Percentiles rank a stretch among this genome's conserved stretches.
Evolutionary conservation across 441 rosid genomes (phyloP).

Genomic region (Corymbia calophylla): DNA sequence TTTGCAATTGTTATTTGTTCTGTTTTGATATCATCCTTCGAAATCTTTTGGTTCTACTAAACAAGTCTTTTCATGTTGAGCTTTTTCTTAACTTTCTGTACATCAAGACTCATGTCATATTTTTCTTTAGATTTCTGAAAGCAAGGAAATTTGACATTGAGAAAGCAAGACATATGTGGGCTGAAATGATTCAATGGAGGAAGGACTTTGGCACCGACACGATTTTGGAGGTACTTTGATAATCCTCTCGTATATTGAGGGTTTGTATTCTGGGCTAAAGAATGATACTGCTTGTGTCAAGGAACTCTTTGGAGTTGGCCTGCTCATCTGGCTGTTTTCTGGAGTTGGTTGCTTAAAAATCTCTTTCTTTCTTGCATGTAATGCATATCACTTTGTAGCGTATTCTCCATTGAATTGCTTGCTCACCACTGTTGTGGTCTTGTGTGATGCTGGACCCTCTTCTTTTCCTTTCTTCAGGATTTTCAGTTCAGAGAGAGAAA

Average conservation of each 20-base stretch:
- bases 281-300: not conserved
- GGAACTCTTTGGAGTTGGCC: not conserved
- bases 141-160: constrained; percentile 5
- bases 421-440: not conserved
- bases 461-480: constrained; percentile 2
- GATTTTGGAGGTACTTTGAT: not conserved
- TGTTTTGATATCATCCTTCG: not conserved
- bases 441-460: not conserved
- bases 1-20: not conserved
- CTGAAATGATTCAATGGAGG: constrained; percentile 11
- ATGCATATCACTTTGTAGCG: not conserved
- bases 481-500: constrained; percentile 1
- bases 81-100: not conserved
- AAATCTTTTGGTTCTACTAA: not conserved
- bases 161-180: constrained; percentile 9
- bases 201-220: constrained; percentile 7
- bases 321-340: not conserved
- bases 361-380: not conserved
- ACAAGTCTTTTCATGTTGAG: not conserved
- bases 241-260: not conserved
- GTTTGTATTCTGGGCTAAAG: not conserved
- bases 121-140: constrained; percentile 9
- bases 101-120: not conserved
- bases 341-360: not conserved
- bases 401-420: not conserved